Percentiles rank a stretch among this genome's conserved stretches.
These are phyloP conservation scores for Trichoderma gamsii DNA, from an alignment of 495 filamentous ascomycete genomes.

Conservation along the genomic window DNA sequence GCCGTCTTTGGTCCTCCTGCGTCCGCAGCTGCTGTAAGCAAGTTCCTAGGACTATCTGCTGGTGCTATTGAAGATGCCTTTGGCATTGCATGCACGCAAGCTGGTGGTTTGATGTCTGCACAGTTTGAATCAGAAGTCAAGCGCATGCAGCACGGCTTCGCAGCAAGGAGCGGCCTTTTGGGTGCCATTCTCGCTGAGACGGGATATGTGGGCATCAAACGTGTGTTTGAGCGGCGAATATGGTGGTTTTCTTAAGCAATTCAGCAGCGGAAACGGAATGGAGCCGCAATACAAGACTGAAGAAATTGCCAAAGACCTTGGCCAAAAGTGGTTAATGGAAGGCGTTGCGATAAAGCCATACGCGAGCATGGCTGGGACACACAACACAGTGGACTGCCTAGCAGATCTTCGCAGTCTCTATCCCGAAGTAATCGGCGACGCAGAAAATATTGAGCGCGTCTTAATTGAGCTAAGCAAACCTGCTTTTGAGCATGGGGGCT, in stretches of 20 bases:
- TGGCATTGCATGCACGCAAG: slow-evolving; percentile 40
- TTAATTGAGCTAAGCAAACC: slow-evolving; percentile 28
- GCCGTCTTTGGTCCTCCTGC: slow-evolving; percentile 40
- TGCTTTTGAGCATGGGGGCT: slow-evolving; percentile 36
- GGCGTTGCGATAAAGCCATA: slow-evolving; percentile 37
- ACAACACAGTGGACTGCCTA: slow-evolving; percentile 31
- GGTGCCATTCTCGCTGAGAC: slow-evolving; percentile 32
- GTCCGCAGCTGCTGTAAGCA: slow-evolving; percentile 34
- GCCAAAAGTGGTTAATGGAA: slow-evolving; percentile 34
- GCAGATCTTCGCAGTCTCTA: slow-evolving; percentile 24
- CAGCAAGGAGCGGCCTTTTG: slow-evolving; percentile 40
- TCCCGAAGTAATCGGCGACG: slow-evolving; percentile 22
- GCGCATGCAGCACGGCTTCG: slow-evolving; percentile 44
- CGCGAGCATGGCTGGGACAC: slow-evolving; percentile 34
- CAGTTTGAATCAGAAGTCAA: slow-evolving; percentile 41
- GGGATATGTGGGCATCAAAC: slow-evolving; percentile 41
- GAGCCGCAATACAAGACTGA: slow-evolving; percentile 27
- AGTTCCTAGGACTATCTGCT: slow-evolving; percentile 30
- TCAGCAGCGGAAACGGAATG: slow-evolving; percentile 30
- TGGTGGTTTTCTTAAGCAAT: slow-evolving; percentile 38
- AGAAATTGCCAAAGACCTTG: slow-evolving; percentile 32
- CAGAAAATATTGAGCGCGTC: slow-evolving; percentile 25
- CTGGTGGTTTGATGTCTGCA: slow-evolving; percentile 39
- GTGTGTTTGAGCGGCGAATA: slow-evolving; percentile 39
- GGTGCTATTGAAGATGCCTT: slow-evolving; percentile 31